These are phyloP conservation scores for Fragaria iinumae DNA, from an alignment of 306 rosid species.

Conservation along the genomic window DNA sequence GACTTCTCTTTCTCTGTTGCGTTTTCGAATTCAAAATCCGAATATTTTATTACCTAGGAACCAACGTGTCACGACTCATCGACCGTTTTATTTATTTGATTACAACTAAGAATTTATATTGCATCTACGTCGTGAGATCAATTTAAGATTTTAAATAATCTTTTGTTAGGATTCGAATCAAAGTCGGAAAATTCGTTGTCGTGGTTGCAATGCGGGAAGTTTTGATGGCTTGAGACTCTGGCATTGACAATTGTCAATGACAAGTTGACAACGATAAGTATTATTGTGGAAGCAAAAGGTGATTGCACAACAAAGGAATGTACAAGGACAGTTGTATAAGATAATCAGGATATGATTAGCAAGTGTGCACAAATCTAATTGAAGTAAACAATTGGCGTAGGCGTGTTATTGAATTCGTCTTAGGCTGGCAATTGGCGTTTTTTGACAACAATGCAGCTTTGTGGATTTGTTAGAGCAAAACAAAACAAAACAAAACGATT, in stretches of 20 bases:
- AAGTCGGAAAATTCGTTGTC: not conserved
- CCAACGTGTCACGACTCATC: not conserved
- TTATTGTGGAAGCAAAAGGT: not conserved
- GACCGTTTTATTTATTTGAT: not conserved
- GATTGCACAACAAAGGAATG: not conserved
- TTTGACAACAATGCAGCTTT: conserved; percentile 7
- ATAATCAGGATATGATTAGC: not conserved
- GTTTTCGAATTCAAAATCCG: not conserved
- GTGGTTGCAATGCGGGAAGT: not conserved
- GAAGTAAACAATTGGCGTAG: not conserved
- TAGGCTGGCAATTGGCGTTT: conserved; percentile 8
- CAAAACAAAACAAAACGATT: not conserved
- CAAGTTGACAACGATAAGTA: not conserved
- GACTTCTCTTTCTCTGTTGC: no score
- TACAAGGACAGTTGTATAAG: not conserved
- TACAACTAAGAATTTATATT: not conserved
- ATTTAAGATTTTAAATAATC: not conserved
- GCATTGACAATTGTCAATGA: conserved; percentile 16
- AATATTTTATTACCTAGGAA: no score
- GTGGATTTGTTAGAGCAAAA: not conserved
- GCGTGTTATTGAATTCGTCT: not conserved
- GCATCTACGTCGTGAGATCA: not conserved
- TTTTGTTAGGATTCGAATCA: not conserved
- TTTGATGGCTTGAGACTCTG: not conserved
- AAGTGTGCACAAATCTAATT: not conserved